Base-by-base conservation (phyloP, 768 basidiomycete genomes). In the Amanita pallidorosea region DNA sequence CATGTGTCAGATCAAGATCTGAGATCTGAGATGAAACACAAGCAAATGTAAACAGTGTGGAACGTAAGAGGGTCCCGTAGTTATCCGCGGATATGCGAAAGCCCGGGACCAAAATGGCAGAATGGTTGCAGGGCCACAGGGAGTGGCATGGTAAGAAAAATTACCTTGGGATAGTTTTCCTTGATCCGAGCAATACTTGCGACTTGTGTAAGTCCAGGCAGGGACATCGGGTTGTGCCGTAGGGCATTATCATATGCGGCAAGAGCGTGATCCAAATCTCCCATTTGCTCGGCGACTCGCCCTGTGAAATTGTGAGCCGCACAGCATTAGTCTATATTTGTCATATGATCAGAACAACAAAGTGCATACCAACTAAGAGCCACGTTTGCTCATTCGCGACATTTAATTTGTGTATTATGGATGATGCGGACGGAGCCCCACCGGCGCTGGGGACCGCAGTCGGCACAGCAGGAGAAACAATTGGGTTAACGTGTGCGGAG, bases 181-280 rank as follows among this genome's bases (percentile, higher is more conserved):
- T 88, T 91, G 75, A 92, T 90, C 73, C 95, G 85, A 67, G 90
- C 92, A 66, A 97, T 95, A 56, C 89, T 87, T 62, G 94, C 95
- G 37, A 95, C 89, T 64, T 93, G 89, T 35, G 88, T 92, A 56
- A 98, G 80, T 37, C 91, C 93, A 61, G 85, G 75, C 56, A 95
- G 75, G 61, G 89, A 94, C 67, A 81, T 79, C 60, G 93, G 86
- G 62, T 97, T 98, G 72, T 97, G 93, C 68, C 92, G 83, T 57
- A 98, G 76, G 2, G 94, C 94, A 61, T 88, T 84, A 69, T 98
- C 95, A 70, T 97, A 99, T 54, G 93, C 91, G 40, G 80, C 80
- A 59, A 91, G 75, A 44, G 96, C 95, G 56, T 92, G 85, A 62
- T 96, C 93, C 60, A 89, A 76, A 72, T 97, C 90, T 56, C 83